These are phyloP conservation scores for Tetrapisispora phaffii DNA, from an alignment of 805 yeast genomes.

Conservation along the genomic window DNA sequence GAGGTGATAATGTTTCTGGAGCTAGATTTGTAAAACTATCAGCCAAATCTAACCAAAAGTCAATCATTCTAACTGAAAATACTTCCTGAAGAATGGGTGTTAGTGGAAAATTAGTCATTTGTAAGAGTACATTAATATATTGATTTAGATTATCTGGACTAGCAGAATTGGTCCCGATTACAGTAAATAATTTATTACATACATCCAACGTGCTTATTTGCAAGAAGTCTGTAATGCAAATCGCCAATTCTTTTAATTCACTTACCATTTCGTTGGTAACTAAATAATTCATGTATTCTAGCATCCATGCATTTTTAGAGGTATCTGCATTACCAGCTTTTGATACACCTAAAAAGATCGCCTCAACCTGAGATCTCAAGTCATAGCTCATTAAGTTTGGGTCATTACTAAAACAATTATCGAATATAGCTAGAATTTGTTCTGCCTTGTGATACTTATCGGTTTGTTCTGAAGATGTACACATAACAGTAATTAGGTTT, in stretches of 20 bases:
- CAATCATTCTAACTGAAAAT: conserved; percentile 44
- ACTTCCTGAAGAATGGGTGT: conserved; percentile 50
- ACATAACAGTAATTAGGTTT: conserved; percentile 24
- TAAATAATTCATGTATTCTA: conserved; percentile 27
- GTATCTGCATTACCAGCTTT: conserved; percentile 15
- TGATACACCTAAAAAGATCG: conserved; percentile 25
- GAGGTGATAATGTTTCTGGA: conserved; percentile 23
- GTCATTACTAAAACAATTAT: conserved; percentile 23
- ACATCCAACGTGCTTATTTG: conserved; percentile 26
- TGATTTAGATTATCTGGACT: conserved; percentile 15
- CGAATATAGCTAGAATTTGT: conserved; percentile 20
- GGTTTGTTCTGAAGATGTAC: conserved; percentile 16
- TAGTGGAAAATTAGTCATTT: conserved; percentile 48
- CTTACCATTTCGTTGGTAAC: conserved; percentile 24
- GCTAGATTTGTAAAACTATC: conserved; percentile 39
- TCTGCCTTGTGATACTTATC: conserved; percentile 21
- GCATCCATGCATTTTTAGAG: conserved; percentile 25
- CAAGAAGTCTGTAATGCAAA: conserved; percentile 26
- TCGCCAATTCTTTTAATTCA: conserved; percentile 27
- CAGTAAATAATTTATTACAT: conserved; percentile 27
- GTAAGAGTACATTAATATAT: conserved; percentile 40
- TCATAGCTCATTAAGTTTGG: conserved; percentile 25
- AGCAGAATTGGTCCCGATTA: conserved; percentile 7
- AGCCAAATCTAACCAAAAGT: conserved; percentile 61
- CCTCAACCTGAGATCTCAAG: conserved; percentile 23